Conservation (phyloP, 495 filamentous ascomycete species). For the Penicillium waksmanii region DNA sequence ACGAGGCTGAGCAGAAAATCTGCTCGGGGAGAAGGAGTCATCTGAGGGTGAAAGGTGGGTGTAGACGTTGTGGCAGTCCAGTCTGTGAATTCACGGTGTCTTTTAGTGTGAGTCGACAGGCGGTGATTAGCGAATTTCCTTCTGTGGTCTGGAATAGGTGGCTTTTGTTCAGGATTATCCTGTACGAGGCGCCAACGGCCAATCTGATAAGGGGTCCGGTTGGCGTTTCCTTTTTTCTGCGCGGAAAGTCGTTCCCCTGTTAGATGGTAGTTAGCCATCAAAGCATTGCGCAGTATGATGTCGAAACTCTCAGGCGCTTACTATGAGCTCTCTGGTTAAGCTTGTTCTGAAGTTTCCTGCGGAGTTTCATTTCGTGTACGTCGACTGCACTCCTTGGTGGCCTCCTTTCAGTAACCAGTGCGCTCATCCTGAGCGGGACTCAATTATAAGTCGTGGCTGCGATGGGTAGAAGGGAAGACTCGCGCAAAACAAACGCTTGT, state of each 20-base stretch:
- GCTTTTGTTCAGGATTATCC: neutral
- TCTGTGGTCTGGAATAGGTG: neutral
- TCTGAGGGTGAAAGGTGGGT: neutral
- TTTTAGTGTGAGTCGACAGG: neutral
- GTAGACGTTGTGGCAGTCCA: neutral
- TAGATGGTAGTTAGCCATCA: neutral
- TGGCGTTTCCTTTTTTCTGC: neutral
- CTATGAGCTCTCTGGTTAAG: conserved; percentile 1
- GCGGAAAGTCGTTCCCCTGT: neutral
- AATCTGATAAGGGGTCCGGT: neutral
- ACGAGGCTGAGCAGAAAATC: conserved; percentile 1
- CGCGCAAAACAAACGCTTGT: neutral
- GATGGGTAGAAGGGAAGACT: neutral
- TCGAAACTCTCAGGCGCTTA: neutral
- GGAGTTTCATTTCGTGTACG: neutral
- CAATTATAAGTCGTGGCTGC: neutral
- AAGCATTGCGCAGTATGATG: neutral
- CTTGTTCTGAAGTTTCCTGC: conserved; percentile 2
- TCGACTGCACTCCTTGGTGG: neutral
- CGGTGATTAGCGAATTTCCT: neutral
- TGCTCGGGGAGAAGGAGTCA: neutral
- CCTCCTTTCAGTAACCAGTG: neutral
- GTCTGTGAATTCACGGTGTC: neutral
- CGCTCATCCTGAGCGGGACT: neutral
- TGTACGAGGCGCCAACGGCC: neutral